Base-by-base conservation (phyloP, 805 yeast genomes). In the Zygoascus flipseniorum region DNA sequence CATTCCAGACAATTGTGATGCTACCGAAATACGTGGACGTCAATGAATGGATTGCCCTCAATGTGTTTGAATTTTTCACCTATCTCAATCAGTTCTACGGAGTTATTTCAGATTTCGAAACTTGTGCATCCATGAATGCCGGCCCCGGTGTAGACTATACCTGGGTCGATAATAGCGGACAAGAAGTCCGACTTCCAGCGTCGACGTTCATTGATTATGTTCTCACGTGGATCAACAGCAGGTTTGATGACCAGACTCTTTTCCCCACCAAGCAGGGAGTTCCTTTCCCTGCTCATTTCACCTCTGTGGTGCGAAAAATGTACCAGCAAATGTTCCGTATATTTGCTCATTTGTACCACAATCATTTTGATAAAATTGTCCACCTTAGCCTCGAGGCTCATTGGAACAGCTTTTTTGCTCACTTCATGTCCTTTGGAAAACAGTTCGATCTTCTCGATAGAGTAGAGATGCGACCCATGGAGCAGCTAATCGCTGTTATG, bases 401-500 rank as follows among this genome's bases (percentile, higher is more conserved):
- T 67, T 93, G 96, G 96, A 93, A 93, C 69, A 90, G 98, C 2
- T 87, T 90, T 62, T 93, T 95, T 70, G 93, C 96, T 14, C 99
- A 93, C 67, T 93, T 86, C 64, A 79, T 92, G 45, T 85, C 96
- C 51, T 88, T 93, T 64, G 80, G 86, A 13, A 84, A 85, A 55
- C 96, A 89, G 59, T 93, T 88, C 68, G 83, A 80, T 51, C 76
- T 93, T 58, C 75, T 93, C 37, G 98, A 89, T 55, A 73, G 81
- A 51, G 74, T 76, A 52, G 99, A 93, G 58, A 71, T 89, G 68
- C 85, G 76, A 52, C 98, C 99, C 0, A 71, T 93, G 57, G 69
- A 75, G 46, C 83, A 86, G 5, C 73, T 93, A 68, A 86, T 95
- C 48, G 89, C 83, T 57, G 81, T 77, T 61, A 76, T 93, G 56